These are phyloP conservation scores for Aspergillus taichungensis DNA, from an alignment of 495 filamentous ascomycete genomes.

Conservation along the genomic window DNA sequence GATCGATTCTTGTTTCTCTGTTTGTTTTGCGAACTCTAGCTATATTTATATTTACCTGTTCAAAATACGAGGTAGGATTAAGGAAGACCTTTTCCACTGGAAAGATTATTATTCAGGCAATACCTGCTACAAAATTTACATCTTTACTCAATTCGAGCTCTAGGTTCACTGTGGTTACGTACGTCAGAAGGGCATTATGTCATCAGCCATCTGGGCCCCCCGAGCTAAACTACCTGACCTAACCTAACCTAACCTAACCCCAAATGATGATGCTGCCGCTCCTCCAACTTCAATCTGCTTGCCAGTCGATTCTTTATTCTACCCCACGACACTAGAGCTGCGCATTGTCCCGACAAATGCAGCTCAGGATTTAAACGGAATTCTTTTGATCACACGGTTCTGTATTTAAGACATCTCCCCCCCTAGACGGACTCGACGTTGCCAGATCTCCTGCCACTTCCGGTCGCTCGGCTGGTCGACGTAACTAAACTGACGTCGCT, in stretches of 20 bases:
- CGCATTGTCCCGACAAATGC: too few species aligned
- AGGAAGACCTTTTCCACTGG: too few species aligned
- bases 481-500: slow-evolving; percentile 3
- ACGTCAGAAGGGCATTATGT: slow-evolving; percentile 29
- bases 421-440: too few species aligned
- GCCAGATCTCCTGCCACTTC: slow-evolving; percentile 4
- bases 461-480: slow-evolving; percentile 14
- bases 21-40: neutral
- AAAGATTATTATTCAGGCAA: too few species aligned
- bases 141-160: neutral
- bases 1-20: neutral
- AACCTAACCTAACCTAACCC: slow-evolving; percentile 3
- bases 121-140: too few species aligned
- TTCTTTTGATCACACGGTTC: neutral
- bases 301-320: neutral
- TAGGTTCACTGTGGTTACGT: slow-evolving; percentile 14
- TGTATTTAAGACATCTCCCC: too few species aligned
- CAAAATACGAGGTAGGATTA: neutral
- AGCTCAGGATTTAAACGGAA: neutral
- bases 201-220: slow-evolving; percentile 22
- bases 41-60: neutral
- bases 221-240: slow-evolving; percentile 4
- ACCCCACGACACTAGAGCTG: too few species aligned
- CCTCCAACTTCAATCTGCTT: neutral
- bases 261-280: too few species aligned